A percentile compares a stretch with the other conserved stretches of the same genome.
These are phyloP conservation scores for Heterobasidion irregulare DNA, from an alignment of 1,284 basidiomycete species.

Conservation along the genomic window DNA sequence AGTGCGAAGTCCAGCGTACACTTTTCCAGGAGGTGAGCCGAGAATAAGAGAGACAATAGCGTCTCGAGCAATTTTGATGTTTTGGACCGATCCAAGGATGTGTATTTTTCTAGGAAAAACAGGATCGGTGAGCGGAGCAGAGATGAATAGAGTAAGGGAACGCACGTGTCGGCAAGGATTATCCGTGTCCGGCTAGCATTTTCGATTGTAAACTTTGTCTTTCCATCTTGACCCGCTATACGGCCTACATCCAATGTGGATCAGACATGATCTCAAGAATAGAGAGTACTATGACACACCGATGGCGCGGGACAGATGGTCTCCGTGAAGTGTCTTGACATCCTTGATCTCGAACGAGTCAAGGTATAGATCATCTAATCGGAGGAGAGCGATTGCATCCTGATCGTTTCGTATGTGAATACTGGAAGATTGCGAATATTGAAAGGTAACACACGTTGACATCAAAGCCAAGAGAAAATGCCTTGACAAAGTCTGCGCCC, in stretches of 20 bases:
- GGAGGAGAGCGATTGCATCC: conserved; percentile 93
- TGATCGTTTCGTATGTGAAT: conserved; percentile 25
- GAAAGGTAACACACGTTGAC: conserved; percentile 57
- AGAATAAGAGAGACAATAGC: conserved; percentile 94
- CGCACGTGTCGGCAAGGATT: conserved; percentile 92
- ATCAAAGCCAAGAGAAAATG: conserved; percentile 91
- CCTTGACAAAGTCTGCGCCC: conserved; percentile 97
- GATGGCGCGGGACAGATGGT: conserved; percentile 93
- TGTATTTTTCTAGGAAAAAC: conserved; percentile 71
- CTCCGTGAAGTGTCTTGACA: conserved; percentile 95
- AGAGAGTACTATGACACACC: conserved; percentile 37
- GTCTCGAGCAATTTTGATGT: conserved; percentile 95
- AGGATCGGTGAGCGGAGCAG: conserved; percentile 4
- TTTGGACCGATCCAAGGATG: conserved; percentile 91
- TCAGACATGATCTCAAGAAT: background rate
- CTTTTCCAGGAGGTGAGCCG: conserved; percentile 94
- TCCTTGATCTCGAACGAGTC: conserved; percentile 99
- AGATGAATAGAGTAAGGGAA: background rate
- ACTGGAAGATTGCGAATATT: background rate
- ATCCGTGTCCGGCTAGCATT: conserved; percentile 94
- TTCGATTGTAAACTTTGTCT: conserved; percentile 98
- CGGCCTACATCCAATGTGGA: conserved; percentile 49
- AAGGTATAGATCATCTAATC: conserved; percentile 94
- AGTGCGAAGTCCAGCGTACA: conserved; percentile 86
- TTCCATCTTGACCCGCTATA: conserved; percentile 96